Evolutionary conservation across 2,329 filamentous ascomycete species (phyloP), one percentile per base, ranked within the genome.

Genomic region (Ceratocystis cubensis): DNA sequence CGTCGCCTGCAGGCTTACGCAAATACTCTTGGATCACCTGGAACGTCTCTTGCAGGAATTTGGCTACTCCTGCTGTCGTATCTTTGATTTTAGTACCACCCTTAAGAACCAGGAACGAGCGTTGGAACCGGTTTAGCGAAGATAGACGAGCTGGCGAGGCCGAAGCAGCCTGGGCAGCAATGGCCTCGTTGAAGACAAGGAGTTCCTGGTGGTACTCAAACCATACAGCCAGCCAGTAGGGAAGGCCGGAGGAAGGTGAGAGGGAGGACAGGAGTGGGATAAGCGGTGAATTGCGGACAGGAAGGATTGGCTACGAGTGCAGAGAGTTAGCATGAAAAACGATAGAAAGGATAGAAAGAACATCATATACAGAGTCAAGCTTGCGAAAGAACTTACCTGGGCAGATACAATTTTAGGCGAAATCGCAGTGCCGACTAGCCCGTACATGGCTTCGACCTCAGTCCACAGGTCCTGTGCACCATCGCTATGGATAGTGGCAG

Each of bases 1-100:
- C 64, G 8, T 57, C 15, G 3, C 59, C 59, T 2, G 30, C 28
- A 7, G 61, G 22, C 66, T 22, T 33, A 3, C 73, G 74, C 1
- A 85, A 70, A 70, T 80, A 84, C 3, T 72, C 69, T 53, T 77
- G 76, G 13, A 83, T 70, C 1, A 74, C 72, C 22, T 73, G 72
- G 10, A 84, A 71, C 17, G 62, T 41, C 6, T 63, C 61, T 10
- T 65, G 71, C 3, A 87, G 73, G 69, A 87, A 87, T 1, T 74
- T 73, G 1, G 77, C 78, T 5, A 84, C 76, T 65, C 78, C 77
- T 4, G 80, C 79, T 1, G 85, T 88, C 0, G 84, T 83, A 70
- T 88, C 85, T 69, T 83, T 85, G 0, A 81, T 78, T 3, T 85
- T 80, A 6, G 79, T 78, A 13, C 82, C 78, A 20, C 85, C 80